Evolutionary conservation across 306 rosid genomes (phyloP).

Genomic region (Ammopiptanthus mongolicus): DNA sequence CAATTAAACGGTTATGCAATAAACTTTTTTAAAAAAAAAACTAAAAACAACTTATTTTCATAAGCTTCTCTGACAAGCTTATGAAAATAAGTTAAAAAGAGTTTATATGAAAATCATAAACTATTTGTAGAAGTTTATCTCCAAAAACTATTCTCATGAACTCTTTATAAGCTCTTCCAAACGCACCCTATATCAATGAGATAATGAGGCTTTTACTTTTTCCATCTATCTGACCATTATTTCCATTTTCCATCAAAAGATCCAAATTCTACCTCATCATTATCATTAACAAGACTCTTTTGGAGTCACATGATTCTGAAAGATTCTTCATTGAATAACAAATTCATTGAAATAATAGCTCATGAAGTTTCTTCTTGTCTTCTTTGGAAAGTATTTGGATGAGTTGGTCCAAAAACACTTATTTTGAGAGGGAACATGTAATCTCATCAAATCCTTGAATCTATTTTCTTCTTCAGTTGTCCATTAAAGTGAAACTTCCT

Average conservation of each 20-base stretch:
- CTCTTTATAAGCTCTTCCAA: too few species aligned
- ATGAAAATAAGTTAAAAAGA: too few species aligned
- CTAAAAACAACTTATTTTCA: too few species aligned
- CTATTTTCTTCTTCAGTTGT: constrained; percentile 57
- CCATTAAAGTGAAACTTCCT: constrained; percentile 86
- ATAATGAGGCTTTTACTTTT: too few species aligned
- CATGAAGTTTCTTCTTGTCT: constrained; percentile 52
- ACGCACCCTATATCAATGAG: too few species aligned
- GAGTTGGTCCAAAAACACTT: constrained; percentile 33
- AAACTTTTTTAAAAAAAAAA: too few species aligned
- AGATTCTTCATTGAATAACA: constrained; percentile 61
- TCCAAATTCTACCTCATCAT: constrained; percentile 72
- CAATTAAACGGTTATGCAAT: too few species aligned
- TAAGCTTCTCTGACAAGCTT: too few species aligned
- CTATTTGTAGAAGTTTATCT: too few species aligned
- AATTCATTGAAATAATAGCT: constrained; percentile 84
- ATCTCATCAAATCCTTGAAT: constrained; percentile 54
- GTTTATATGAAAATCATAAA: too few species aligned
- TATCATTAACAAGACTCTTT: constrained; percentile 62
- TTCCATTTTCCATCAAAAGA: constrained; percentile 42
- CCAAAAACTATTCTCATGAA: too few species aligned
- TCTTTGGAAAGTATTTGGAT: constrained; percentile 46
- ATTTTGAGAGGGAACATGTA: constrained; percentile 17
- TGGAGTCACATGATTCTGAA: constrained; percentile 83
- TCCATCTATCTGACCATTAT: too few species aligned